Percentiles rank a stretch among this genome's conserved stretches.
Conservation (phyloP, 768 basidiomycete genomes). For the Daedaleopsis sinensis region DNA sequence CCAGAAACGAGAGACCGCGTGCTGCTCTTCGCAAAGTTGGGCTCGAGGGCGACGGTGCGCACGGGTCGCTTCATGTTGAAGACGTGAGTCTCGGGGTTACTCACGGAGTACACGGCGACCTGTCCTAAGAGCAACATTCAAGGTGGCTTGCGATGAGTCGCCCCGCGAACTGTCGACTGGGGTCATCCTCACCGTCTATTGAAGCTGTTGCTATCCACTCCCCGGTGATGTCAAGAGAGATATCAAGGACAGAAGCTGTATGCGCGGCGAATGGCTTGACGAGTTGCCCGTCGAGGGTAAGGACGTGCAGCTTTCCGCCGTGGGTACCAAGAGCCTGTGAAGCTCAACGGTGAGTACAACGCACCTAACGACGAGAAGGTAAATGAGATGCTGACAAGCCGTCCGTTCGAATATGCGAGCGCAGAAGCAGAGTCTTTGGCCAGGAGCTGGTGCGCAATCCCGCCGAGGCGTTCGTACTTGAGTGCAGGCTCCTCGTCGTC, state of each 20-base stretch:
- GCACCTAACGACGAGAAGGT: background rate
- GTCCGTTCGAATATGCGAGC: constrained; percentile 71
- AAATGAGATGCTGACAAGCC: constrained; percentile 53
- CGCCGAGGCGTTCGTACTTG: constrained; percentile 86
- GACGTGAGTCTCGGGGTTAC: constrained; percentile 75
- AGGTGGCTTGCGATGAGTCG: constrained; percentile 7
- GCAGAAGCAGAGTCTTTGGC: constrained; percentile 91
- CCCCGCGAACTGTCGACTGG: background rate
- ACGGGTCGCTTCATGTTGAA: constrained; percentile 94
- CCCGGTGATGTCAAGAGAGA: constrained; percentile 79
- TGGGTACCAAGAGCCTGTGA: constrained; percentile 89
- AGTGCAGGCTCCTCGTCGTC: constrained; percentile 92
- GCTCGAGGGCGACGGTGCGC: constrained; percentile 88
- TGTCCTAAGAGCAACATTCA: constrained; percentile 59
- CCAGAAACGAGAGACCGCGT: constrained; percentile 87
- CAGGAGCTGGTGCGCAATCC: constrained; percentile 72
- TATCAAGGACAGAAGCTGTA: constrained; percentile 82
- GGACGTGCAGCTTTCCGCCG: constrained; percentile 86
- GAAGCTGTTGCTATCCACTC: constrained; percentile 94
- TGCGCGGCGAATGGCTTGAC: constrained; percentile 93
- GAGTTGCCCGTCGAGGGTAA: constrained; percentile 76
- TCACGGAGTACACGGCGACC: constrained; percentile 84
- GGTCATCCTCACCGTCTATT: constrained; percentile 73
- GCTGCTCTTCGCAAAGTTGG: constrained; percentile 78
- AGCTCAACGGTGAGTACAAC: background rate